phyloP scores from a whole-genome alignment of 306 rosid genomes.

The Prunus armeniaca region DNA sequence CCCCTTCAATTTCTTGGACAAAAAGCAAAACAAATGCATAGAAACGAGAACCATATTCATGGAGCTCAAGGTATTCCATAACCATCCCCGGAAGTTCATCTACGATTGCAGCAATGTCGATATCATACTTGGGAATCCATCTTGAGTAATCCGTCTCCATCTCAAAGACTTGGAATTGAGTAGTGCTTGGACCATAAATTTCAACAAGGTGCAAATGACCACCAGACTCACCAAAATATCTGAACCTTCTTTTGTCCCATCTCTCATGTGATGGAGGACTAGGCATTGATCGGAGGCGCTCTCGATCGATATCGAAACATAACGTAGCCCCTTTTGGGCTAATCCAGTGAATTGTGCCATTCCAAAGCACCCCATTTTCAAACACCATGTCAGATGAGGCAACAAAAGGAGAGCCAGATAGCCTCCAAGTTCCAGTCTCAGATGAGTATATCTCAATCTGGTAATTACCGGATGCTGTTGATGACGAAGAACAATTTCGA shows the following conservation, averaged over 20 bases:
- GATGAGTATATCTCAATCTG: conserved; percentile 29
- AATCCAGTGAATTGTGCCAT: conserved; percentile 33
- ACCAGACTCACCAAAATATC: conserved; percentile 26
- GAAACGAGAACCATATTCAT: neutral
- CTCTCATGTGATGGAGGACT: conserved; percentile 15
- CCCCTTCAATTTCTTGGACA: conserved; percentile 17
- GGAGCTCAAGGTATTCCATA: neutral
- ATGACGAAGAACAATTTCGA: neutral
- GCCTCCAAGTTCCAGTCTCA: conserved; percentile 19
- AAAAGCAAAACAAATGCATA: conserved; percentile 14
- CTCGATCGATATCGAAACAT: conserved; percentile 18
- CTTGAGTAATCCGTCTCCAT: conserved; percentile 25
- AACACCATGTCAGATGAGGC: neutral
- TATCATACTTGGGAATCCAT: conserved; percentile 32
- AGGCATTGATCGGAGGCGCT: conserved; percentile 6
- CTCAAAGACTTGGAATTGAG: conserved; percentile 30
- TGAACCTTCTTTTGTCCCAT: conserved; percentile 5
- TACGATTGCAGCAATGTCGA: conserved; percentile 10
- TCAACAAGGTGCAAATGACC: conserved; percentile 34
- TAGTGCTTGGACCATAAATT: conserved; percentile 5
- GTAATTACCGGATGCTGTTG: neutral
- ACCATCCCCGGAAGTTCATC: conserved; percentile 15
- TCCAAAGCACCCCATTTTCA: conserved; percentile 29
- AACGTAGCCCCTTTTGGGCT: neutral
- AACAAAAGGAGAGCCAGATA: neutral